These are phyloP conservation scores for Babjeviella inositovora DNA, from an alignment of 805 yeast species.

Conservation along the genomic window DNA sequence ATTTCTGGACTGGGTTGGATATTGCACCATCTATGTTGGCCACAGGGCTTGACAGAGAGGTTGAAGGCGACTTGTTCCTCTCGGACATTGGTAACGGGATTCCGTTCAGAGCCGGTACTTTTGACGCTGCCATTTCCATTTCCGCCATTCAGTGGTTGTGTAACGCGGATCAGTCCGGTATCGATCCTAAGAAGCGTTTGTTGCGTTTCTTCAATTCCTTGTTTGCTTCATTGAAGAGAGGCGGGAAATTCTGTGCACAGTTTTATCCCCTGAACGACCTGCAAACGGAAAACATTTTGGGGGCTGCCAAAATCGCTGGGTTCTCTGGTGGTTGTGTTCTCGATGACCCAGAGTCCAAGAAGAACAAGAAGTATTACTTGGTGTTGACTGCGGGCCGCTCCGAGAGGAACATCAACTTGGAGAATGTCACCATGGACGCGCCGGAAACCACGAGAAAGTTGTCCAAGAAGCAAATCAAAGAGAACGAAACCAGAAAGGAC, in stretches of 20 bases:
- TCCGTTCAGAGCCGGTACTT: conserved; percentile 91
- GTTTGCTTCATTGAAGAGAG: conserved; percentile 74
- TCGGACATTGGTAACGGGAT: conserved; percentile 90
- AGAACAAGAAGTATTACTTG: conserved; percentile 79
- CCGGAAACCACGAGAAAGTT: conserved; percentile 22
- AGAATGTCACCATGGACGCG: conserved; percentile 71
- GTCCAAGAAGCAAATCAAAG: conserved; percentile 30
- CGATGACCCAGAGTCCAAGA: conserved; percentile 87
- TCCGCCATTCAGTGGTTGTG: conserved; percentile 97
- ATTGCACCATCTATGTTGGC: conserved; percentile 94
- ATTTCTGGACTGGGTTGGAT: conserved; percentile 92
- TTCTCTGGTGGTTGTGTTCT: conserved; percentile 92
- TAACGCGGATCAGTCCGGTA: conserved; percentile 75
- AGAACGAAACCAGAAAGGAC: conserved; percentile 61
- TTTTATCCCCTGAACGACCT: conserved; percentile 87
- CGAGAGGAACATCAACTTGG: conserved; percentile 60
- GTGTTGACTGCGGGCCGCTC: conserved; percentile 78
- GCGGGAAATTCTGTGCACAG: conserved; percentile 96
- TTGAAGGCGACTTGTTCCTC: conserved; percentile 84
- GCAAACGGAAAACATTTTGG: conserved; percentile 63
- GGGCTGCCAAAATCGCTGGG: conserved; percentile 86
- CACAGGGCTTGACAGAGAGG: conserved; percentile 80
- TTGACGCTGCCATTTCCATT: conserved; percentile 91
- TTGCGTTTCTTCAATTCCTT: conserved; percentile 75
- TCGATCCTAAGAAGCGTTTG: conserved; percentile 74